These are phyloP conservation scores for Aaosphaeria pasadenensis DNA, from an alignment of 2,329 filamentous ascomycete genomes.

Conservation along the genomic window DNA sequence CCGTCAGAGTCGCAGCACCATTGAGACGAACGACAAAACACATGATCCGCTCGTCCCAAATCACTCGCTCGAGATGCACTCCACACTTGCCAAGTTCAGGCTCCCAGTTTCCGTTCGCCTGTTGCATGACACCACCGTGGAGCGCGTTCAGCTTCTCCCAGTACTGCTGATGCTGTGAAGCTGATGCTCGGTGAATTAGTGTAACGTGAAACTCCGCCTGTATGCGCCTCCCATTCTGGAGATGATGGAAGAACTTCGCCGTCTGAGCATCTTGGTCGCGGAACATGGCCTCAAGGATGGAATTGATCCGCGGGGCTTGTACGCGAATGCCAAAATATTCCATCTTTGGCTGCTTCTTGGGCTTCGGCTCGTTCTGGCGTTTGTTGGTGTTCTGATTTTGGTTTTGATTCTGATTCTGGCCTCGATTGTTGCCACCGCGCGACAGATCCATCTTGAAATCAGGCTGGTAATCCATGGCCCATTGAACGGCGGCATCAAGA, in stretches of 20 bases:
- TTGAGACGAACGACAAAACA: constrained; percentile 72
- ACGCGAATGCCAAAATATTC: constrained; percentile 66
- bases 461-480: constrained; percentile 74
- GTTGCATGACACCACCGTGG: constrained; percentile 40
- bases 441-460: constrained; percentile 73
- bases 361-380: constrained; percentile 40
- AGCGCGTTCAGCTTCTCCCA: constrained; percentile 73
- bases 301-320: constrained; percentile 49
- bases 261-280: constrained; percentile 51
- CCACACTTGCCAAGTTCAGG: constrained; percentile 62
- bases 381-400: constrained; percentile 40
- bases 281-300: constrained; percentile 70
- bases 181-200: constrained; percentile 74
- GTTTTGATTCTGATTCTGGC: constrained; percentile 10
- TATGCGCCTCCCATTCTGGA: constrained; percentile 70
- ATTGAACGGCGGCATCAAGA: constrained; percentile 75
- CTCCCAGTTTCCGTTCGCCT: constrained; percentile 36
- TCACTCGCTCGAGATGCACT: constrained; percentile 62
- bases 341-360: constrained; percentile 50
- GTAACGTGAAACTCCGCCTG: constrained; percentile 92
- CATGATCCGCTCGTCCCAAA: constrained; percentile 89
- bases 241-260: constrained; percentile 69
- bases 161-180: constrained; percentile 60
- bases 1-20: constrained; percentile 20
- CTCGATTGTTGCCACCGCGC: constrained; percentile 31